These are phyloP conservation scores for Trichoderma sp. DNA, from an alignment of 2,329 filamentous ascomycete genomes.

Conservation along the genomic window DNA sequence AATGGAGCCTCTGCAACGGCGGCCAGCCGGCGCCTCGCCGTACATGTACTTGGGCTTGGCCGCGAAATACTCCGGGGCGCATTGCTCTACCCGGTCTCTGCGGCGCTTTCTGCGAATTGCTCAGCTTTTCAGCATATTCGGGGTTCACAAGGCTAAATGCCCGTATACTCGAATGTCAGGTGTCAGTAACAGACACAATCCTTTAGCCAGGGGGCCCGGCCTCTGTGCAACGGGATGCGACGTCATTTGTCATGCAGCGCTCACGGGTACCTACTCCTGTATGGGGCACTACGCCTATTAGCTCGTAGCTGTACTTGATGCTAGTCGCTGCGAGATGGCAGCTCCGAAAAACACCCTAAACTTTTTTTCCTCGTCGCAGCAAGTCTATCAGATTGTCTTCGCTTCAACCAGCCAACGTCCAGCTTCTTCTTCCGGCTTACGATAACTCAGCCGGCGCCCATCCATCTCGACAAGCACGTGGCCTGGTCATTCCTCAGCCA, in stretches of 20 bases:
- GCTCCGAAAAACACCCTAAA: constrained; percentile 13
- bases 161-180: too few relatives aligned
- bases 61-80: background rate
- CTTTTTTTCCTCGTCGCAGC: background rate
- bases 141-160: background rate
- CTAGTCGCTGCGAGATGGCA: constrained; percentile 1
- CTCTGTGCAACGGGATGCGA: constrained; percentile 19
- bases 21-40: background rate
- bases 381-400: background rate
- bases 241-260: constrained; percentile 21
- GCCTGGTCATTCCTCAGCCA: constrained; percentile 35
- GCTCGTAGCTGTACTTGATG: background rate
- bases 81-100: background rate
- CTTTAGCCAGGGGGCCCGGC: constrained; percentile 7
- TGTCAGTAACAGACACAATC: background rate
- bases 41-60: background rate
- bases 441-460: background rate
- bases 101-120: background rate
- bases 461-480: constrained; percentile 3
- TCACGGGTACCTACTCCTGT: constrained; percentile 2
- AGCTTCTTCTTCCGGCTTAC: background rate
- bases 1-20: background rate
- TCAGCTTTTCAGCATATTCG: background rate
- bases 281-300: background rate
- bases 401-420: background rate